Conservation (phyloP, 2,329 filamentous ascomycete genomes). For the Remersonia thermophila region DNA sequence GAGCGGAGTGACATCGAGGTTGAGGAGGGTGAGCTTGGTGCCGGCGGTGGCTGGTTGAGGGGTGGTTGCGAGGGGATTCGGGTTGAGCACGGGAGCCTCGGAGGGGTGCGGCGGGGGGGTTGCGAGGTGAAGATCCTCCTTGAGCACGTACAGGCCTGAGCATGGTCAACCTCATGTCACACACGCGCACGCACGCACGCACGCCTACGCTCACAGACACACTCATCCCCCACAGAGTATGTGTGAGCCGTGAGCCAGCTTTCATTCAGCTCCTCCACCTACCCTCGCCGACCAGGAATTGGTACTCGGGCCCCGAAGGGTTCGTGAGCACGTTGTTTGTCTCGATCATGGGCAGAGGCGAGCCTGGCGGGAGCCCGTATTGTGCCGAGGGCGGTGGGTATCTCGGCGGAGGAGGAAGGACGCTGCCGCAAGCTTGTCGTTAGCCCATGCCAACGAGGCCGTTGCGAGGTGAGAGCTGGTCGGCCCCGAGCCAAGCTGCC, state of each 20-base stretch:
- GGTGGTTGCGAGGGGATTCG: conserved; percentile 80
- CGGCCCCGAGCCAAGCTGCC: too few species aligned
- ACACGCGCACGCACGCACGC: too few species aligned
- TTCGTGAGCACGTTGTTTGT: conserved; percentile 82
- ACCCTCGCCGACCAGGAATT: conserved; percentile 92
- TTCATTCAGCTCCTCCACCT: too few species aligned
- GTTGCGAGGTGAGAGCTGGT: conserved; percentile 1
- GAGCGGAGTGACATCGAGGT: conserved; percentile 48
- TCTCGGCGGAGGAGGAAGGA: conserved; percentile 74
- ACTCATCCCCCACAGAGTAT: too few species aligned
- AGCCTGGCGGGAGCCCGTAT: conserved; percentile 57
- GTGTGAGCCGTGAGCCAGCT: too few species aligned
- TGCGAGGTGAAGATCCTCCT: conserved; percentile 83
- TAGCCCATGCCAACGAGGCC: conserved; percentile 8
- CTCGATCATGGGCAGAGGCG: conserved; percentile 68
- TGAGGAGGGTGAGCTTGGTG: conserved; percentile 70
- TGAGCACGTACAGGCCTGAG: conserved; percentile 74
- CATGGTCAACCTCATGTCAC: too few species aligned
- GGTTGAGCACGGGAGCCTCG: conserved; percentile 74
- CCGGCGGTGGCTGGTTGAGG: conserved; percentile 74
- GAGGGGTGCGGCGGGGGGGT: conserved; percentile 93
- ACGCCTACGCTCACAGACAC: too few species aligned
- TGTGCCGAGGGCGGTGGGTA: conserved; percentile 66
- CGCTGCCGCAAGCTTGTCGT: conserved; percentile 35
- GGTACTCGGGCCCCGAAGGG: conserved; percentile 71